Evolutionary conservation across 768 basidiomycete genomes (phyloP).

Genomic region (Sarcodon sp.): DNA sequence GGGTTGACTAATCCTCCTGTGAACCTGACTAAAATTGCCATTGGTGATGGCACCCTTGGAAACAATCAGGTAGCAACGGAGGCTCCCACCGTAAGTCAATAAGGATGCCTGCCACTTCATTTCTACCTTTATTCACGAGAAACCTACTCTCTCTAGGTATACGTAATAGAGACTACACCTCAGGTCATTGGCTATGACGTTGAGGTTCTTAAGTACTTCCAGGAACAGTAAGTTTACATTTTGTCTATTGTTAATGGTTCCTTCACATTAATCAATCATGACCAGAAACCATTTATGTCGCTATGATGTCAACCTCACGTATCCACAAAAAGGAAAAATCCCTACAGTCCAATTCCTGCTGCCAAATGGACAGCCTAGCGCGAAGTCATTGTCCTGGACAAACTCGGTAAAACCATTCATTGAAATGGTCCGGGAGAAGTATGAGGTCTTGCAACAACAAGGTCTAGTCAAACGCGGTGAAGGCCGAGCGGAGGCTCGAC

Average conservation of each 20-base stretch:
- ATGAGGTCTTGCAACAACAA: neutral
- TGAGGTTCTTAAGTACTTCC: constrained; percentile 55
- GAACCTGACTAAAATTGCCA: constrained; percentile 51
- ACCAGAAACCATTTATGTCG: constrained; percentile 46
- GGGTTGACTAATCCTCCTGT: constrained; percentile 51
- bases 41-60: constrained; percentile 55
- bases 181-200: constrained; percentile 40
- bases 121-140: too few species aligned
- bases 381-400: neutral
- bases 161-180: constrained; percentile 57
- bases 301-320: constrained; percentile 56
- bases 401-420: neutral
- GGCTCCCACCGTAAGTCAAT: constrained; percentile 32
- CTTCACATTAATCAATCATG: constrained; percentile 5
- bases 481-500: neutral
- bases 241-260: neutral
- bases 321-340: constrained; percentile 46
- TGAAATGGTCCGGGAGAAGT: neutral
- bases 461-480: neutral
- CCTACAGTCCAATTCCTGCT: constrained; percentile 14
- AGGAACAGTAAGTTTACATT: constrained; percentile 40
- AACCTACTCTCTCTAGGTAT: constrained; percentile 22
- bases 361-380: neutral
- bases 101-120: too few species aligned
- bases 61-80: constrained; percentile 36